Evolutionary conservation across 1,139 yeast genomes (phyloP), one percentile per base, ranked within the genome.

Genomic region (Saccharomyces pastorianus): DNA sequence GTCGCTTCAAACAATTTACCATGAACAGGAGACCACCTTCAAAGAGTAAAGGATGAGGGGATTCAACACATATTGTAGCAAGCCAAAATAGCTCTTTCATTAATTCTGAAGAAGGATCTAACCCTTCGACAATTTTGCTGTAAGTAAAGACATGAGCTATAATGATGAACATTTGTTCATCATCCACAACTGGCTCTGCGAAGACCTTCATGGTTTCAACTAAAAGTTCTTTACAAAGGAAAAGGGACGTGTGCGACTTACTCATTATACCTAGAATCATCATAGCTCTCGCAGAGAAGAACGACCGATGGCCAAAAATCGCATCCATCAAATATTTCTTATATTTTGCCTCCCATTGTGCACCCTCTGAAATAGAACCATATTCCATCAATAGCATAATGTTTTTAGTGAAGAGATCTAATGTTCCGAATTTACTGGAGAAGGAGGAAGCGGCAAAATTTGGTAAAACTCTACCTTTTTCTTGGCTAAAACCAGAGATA

Each of bases 401-500:
- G 51, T 84, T 76, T 51, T 81, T 82, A 59, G 88, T 82, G 48
- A 88, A 78, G n/a, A 80, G 76, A 58, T 88, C 91, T 61, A 88
- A 77, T 17, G 82, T 76, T 47, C 72, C 72, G 20, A 79, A 75
- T 54, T 82, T 81, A 48, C 82, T 79, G 47, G 79, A 76, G 50
- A 81, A 75, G 28, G 77, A 74, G 32, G 72, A 73, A 46, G 77
- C 71, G 55, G 73, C 75, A 14, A 71, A 62, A 47, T 59, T 68
- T 46, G 67, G 67, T 44, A 69, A 63, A 14, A 71, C 64, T 38
- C 71, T 72, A 46, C 75, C 75, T 53, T 72, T 75, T 42, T 84
- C 91, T 62, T 88, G 81, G 13, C 83, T 83, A 58, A 86, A 74
- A 0, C 96, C 96, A 71, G 88, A 88, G 56, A 88, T 72, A 76